Conservation (phyloP, 805 yeast genomes). For the Ogataea degrootiae region DNA sequence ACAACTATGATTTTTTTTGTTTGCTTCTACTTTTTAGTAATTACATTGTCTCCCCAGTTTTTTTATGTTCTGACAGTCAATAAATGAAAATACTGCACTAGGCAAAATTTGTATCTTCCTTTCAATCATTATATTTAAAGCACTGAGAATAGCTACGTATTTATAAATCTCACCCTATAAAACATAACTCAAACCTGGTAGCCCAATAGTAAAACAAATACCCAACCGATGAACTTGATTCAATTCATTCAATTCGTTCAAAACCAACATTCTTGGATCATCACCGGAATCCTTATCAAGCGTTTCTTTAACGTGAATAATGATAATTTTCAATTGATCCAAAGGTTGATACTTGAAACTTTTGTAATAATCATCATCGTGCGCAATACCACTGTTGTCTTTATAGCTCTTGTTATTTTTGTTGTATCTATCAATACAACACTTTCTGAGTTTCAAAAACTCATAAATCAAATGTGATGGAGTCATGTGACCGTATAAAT, state of each 20-base stretch:
- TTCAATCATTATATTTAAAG: not conserved
- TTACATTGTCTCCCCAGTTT: too few species aligned
- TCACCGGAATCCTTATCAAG: slow-evolving; percentile 7
- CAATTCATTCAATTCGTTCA: slow-evolving; percentile 42
- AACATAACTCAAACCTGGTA: slow-evolving; percentile 48
- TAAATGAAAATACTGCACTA: too few species aligned
- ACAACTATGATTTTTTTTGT: slow-evolving; percentile 17
- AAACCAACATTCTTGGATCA: slow-evolving; percentile 58
- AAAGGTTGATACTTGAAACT: slow-evolving; percentile 31
- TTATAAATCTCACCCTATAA: slow-evolving; percentile 3
- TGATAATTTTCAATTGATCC: slow-evolving; percentile 39
- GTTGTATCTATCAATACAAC: slow-evolving; percentile 15
- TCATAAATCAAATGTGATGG: slow-evolving; percentile 62
- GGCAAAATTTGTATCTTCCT: too few species aligned
- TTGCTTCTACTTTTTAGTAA: too few species aligned
- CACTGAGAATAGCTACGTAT: too few species aligned
- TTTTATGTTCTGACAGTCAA: too few species aligned
- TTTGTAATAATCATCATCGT: slow-evolving; percentile 9
- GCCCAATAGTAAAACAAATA: slow-evolving; percentile 44
- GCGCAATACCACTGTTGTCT: not conserved
- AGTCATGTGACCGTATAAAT: slow-evolving; percentile 76
- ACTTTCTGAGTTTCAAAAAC: slow-evolving; percentile 31
- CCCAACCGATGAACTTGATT: slow-evolving; percentile 36
- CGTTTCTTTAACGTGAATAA: slow-evolving; percentile 51
- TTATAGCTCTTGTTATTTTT: not conserved